These are phyloP conservation scores for Phytophthora pluvialis DNA, from an alignment of 352 stramenopile species.

Conservation along the genomic window DNA sequence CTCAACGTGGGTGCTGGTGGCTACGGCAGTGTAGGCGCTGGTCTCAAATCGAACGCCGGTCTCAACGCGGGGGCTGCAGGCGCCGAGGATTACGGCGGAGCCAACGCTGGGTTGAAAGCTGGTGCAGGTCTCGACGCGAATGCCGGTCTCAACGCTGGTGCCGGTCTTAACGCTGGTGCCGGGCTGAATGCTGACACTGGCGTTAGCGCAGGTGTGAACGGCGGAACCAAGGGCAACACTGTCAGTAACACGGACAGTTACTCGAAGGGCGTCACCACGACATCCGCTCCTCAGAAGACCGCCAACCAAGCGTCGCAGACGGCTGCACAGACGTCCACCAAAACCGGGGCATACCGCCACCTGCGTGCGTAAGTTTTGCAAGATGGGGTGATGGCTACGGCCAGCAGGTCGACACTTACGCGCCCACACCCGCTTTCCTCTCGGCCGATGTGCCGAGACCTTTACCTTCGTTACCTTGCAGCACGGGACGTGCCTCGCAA, in stretches of 20 bases:
- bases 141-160: background rate
- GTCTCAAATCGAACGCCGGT: too few species aligned
- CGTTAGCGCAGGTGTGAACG: background rate
- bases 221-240: background rate
- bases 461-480: background rate
- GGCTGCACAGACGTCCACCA: conserved; percentile 2
- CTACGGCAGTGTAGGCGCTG: too few species aligned
- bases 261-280: background rate
- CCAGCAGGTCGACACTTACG: background rate
- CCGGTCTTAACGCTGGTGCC: background rate
- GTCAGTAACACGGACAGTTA: too few species aligned
- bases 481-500: background rate
- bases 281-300: background rate
- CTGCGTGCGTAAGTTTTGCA: conserved; percentile 4
- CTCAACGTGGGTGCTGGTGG: background rate
- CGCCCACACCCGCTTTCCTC: background rate
- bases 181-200: background rate
- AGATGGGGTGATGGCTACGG: background rate
- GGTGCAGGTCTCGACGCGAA: background rate
- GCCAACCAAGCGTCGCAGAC: conserved; percentile 4
- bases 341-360: conserved; percentile 3
- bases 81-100: too few species aligned
- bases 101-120: background rate
- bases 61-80: conserved; percentile 1
- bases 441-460: background rate